Percentiles rank a stretch among this genome's conserved stretches.
Conservation (phyloP, 768 basidiomycete species). For the Lactarius hatsudake region DNA sequence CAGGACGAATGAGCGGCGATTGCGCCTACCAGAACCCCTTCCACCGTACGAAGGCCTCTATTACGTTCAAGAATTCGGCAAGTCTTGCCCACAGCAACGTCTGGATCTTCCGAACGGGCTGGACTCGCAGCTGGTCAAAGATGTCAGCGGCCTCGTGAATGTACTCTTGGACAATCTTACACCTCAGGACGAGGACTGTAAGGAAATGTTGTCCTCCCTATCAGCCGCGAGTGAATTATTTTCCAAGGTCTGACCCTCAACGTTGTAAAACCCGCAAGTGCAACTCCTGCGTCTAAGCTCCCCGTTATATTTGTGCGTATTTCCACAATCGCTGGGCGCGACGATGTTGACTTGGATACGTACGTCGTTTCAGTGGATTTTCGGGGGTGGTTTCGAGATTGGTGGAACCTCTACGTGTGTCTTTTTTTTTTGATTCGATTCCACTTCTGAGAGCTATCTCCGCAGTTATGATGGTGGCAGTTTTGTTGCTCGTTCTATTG, state of each 20-base stretch:
- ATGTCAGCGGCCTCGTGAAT: not conserved
- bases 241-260: slow-evolving; percentile 31
- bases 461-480: slow-evolving; percentile 28
- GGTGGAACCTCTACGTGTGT: slow-evolving; percentile 19
- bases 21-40: slow-evolving; percentile 34
- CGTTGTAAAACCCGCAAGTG: slow-evolving; percentile 26
- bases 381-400: slow-evolving; percentile 28
- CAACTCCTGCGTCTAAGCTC: slow-evolving; percentile 17
- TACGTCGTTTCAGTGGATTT: slow-evolving; percentile 28
- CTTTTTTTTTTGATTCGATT: not conserved
- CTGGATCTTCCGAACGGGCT: slow-evolving; percentile 18
- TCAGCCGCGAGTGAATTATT: not conserved
- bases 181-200: slow-evolving; percentile 29
- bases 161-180: slow-evolving; percentile 7
- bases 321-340: not conserved
- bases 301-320: slow-evolving; percentile 31
- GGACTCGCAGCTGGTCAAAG: not conserved
- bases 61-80: slow-evolving; percentile 26
- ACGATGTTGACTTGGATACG: not conserved
- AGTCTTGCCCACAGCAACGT: slow-evolving; percentile 32
- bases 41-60: slow-evolving; percentile 26
- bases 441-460: not conserved
- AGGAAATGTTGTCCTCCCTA: slow-evolving; percentile 1
- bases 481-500: slow-evolving; percentile 30
- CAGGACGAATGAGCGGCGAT: slow-evolving; percentile 39